Evolutionary conservation across 1,139 yeast genomes (phyloP).

Genomic region (Scheffersomyces insectosa): DNA sequence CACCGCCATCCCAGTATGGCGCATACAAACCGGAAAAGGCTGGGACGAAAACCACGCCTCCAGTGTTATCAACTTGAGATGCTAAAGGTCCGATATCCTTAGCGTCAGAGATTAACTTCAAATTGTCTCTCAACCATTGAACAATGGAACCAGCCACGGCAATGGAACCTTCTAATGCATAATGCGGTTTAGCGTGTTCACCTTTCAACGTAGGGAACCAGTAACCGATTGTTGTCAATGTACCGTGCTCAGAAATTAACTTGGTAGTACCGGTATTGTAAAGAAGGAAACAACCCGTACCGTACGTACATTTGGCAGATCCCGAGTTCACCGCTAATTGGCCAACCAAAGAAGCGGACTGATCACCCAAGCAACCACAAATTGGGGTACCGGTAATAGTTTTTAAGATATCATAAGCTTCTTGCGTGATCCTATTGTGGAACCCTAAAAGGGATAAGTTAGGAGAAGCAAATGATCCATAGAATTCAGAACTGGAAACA

Average conservation of each 20-base stretch:
- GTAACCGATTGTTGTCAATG: slow-evolving; percentile 85
- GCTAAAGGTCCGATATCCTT: slow-evolving; percentile 92
- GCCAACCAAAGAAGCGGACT: slow-evolving; percentile 90
- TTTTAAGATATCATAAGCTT: slow-evolving; percentile 50
- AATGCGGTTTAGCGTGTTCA: slow-evolving; percentile 65
- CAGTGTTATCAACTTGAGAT: slow-evolving; percentile 74
- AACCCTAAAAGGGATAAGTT: slow-evolving; percentile 51
- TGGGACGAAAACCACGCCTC: slow-evolving; percentile 93
- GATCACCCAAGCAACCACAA: slow-evolving; percentile 93
- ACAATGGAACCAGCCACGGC: slow-evolving; percentile 96
- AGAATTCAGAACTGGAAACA: slow-evolving; percentile 75
- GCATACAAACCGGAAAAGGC: slow-evolving; percentile 94
- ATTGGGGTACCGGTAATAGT: slow-evolving; percentile 66
- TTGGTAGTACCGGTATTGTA: slow-evolving; percentile 80
- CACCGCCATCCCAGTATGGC: slow-evolving; percentile 94
- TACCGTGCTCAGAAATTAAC: slow-evolving; percentile 72
- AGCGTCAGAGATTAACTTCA: slow-evolving; percentile 77
- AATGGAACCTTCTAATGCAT: slow-evolving; percentile 91
- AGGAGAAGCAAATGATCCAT: slow-evolving; percentile 71
- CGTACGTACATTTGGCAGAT: slow-evolving; percentile 94
- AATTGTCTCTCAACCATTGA: slow-evolving; percentile 92
- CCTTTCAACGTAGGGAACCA: slow-evolving; percentile 74
- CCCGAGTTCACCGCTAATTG: slow-evolving; percentile 85
- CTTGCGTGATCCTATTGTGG: slow-evolving; percentile 52
- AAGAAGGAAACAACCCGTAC: slow-evolving; percentile 91